A percentile compares a stretch with the other conserved stretches of the same genome.
Conservation (phyloP, 2,329 filamentous ascomycete genomes). For the Aureobasidium sp. region DNA sequence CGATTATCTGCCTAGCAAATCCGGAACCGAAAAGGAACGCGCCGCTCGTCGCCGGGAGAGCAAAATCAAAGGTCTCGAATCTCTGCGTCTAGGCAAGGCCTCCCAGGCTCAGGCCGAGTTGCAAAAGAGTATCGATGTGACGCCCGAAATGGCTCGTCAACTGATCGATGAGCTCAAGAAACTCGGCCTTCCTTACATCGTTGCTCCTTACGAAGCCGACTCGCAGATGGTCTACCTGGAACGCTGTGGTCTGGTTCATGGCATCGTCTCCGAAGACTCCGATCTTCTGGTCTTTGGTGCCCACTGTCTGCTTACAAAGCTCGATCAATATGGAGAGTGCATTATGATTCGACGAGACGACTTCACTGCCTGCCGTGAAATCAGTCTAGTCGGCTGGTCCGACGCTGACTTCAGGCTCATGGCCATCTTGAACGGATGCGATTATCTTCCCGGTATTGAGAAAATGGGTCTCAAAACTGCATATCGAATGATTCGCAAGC, state of each 20-base stretch:
- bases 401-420: conserved; percentile 87
- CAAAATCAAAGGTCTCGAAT: conserved; percentile 66
- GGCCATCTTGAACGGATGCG: conserved; percentile 94
- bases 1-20: conserved; percentile 90
- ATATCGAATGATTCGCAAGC: conserved; percentile 79
- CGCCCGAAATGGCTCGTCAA: conserved; percentile 86
- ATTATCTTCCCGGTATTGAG: conserved; percentile 82
- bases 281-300: conserved; percentile 94
- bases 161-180: conserved; percentile 88
- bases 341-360: conserved; percentile 85
- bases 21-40: conserved; percentile 72
- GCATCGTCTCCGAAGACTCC: conserved; percentile 92
- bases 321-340: conserved; percentile 89
- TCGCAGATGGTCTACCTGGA: conserved; percentile 95
- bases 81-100: conserved; percentile 73
- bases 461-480: conserved; percentile 90
- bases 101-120: conserved; percentile 77
- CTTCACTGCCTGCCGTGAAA: conserved; percentile 80
- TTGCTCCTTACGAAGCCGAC: conserved; percentile 95
- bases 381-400: conserved; percentile 86
- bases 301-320: conserved; percentile 81
- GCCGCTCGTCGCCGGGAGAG: conserved; percentile 69
- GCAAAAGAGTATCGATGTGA: conserved; percentile 93
- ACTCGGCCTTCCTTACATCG: conserved; percentile 73
- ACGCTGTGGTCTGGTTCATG: conserved; percentile 71